Evolutionary conservation across 768 basidiomycete genomes (phyloP).

Genomic region (Russula virescens): DNA sequence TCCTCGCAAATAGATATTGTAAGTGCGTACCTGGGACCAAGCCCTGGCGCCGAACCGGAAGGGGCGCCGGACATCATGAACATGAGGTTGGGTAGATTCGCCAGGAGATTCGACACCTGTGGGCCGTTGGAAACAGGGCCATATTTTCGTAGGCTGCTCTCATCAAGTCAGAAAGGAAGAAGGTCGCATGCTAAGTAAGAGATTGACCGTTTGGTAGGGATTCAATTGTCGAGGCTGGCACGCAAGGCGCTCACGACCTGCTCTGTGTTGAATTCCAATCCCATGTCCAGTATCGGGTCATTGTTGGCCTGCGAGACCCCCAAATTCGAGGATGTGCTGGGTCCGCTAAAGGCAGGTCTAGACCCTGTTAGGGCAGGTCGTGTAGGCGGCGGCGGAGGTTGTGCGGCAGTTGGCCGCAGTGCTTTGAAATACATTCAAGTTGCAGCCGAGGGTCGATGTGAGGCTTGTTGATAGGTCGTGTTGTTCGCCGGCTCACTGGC

Average conservation of each 20-base stretch:
- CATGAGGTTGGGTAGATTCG: slow-evolving; percentile 12
- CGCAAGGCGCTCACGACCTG: slow-evolving; percentile 79
- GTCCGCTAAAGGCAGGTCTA: no score
- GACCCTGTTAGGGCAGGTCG: background rate
- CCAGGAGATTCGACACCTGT: slow-evolving; percentile 31
- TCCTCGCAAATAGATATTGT: no score
- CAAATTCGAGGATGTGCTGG: no score
- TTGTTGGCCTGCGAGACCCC: slow-evolving; percentile 68
- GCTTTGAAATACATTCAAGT: no score
- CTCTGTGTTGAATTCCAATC: slow-evolving; percentile 69
- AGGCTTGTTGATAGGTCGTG: no score
- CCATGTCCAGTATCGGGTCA: slow-evolving; percentile 81
- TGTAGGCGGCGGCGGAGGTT: no score
- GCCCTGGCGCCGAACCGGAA: slow-evolving; percentile 51
- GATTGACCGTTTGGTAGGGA: slow-evolving; percentile 93
- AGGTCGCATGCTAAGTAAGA: slow-evolving; percentile 74
- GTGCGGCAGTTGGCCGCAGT: no score
- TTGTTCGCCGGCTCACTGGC: no score
- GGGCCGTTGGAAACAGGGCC: slow-evolving; percentile 35
- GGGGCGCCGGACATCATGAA: slow-evolving; percentile 33
- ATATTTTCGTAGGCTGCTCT: no score
- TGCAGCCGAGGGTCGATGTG: no score
- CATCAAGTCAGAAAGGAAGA: no score
- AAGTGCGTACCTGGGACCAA: slow-evolving; percentile 68
- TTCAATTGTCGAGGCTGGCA: slow-evolving; percentile 96